Evolutionary conservation across 2,329 filamentous ascomycete genomes (phyloP), one percentile per base, ranked within the genome.

Genomic region (Exophiala sp.): DNA sequence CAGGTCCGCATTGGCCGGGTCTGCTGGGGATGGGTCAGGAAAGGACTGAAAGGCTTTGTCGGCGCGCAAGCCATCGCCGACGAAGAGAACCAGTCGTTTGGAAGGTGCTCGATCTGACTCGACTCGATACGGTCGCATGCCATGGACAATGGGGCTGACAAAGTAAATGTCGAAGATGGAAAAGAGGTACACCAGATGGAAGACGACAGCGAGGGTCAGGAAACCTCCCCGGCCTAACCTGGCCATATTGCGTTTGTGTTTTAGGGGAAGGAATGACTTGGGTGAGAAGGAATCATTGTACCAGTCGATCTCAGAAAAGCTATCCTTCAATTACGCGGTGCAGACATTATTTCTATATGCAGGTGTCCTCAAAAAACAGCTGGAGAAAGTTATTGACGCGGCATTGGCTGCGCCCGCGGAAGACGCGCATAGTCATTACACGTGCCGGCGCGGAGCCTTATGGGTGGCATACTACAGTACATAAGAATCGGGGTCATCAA

Each of bases 151-250:
- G 18, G 94, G 94, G 69, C 91, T 96, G 68, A 96, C 91, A 69
- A 99, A 99, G 74, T 99, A 97, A 61, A 97, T 94, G 71, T 96
- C 91, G 74, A 99, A 99, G 66, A 97, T 97, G 56, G 91, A 96
- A 69, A 87, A 88, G 52, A 96, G 87, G 71, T 99, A 99, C 61
- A 95, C 83, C 50, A 97, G 71, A 73, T 99, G 95, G 70, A 99
- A 99, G 57, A 92, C 75, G 68, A 96, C 82, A 64, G 94, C 94
- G 68, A 95, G 83, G 69, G 87, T 85, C 71, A 97, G 75, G 70
- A 99, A 97, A 68, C 86, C 86, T 67, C 88, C 82, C 68, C 91
- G 89, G 63, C 81, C 77, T 55, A 84, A 72, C 65, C 81, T 79
- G 60, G 75, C 73, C 75, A 77, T 77, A 52, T 58, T 53, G 35